Evolutionary conservation across 495 filamentous ascomycete species (phyloP), one percentile per base, ranked within the genome.

Genomic region (Penicillium cataractarum): DNA sequence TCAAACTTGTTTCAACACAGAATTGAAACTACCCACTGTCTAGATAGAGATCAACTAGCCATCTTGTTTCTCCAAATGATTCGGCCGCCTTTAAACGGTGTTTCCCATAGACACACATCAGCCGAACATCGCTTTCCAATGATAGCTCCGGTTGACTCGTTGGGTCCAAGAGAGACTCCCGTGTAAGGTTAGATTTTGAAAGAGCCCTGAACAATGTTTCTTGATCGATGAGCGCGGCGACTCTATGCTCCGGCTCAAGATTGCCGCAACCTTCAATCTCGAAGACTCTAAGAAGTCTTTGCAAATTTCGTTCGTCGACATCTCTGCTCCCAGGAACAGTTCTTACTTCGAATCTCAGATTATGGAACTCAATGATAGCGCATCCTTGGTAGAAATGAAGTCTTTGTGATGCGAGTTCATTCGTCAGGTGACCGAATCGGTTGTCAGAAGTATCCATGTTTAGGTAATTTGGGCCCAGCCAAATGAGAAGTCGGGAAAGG

Each of bases 21-120:
- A 48, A 61, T 57, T 27, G 21, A 40, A 56, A 33, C 17, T 19
- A 27, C 61, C 13, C 27, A 67, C 61, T 22, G 22, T 67, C 52
- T 19, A 37, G 31, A 57, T 64, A 67, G 7, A 67, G 31, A 37
- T 67, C 61, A 5, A 64, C 61, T 51, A 67, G 31, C 61, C 53
- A 67, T 29, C 1, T 40, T 17, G 2, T 50, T 27, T 50, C 44
- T 32, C 61, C 53, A 33, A 60, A 61, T 21, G 9, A n/a, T 19
- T 55, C 46, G 15, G 27, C 56, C 2, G 57, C 65, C 37, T 64
- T 57, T 19, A 64, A 22, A 21, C 61, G 32, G 32, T 67, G 57
- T 58, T 33, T 58, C 27, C 65, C 46, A 48, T 67, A 61, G 13
- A 63, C 21, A 61, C 57, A 67, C 17, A 13, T 39, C 19, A 61